phyloP scores from a whole-genome alignment of 208 protist species.

The Ichthyophonus hoferi region DNA sequence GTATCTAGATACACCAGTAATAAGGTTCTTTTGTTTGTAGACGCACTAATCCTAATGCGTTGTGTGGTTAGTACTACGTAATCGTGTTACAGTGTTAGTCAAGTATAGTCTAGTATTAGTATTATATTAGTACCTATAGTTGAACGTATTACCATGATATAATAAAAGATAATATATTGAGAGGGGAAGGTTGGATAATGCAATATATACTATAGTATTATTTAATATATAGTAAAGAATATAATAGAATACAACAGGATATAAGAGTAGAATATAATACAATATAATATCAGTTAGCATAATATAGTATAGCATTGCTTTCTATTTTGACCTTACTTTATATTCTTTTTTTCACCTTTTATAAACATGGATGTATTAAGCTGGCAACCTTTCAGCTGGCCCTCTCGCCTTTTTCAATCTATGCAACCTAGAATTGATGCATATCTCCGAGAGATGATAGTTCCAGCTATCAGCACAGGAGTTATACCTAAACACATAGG shows the following conservation, averaged over 20 bases:
- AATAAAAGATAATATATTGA: too few relatives aligned
- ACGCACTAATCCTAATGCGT: too few relatives aligned
- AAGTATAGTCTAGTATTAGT: too few relatives aligned
- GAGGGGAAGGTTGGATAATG: not conserved
- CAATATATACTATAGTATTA: not conserved
- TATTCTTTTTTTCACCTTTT: not conserved
- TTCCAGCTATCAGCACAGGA: not conserved
- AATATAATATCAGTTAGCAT: not conserved
- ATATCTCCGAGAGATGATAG: not conserved
- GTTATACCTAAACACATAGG: slow-evolving; percentile 70
- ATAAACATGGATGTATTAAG: not conserved
- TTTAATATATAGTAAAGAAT: not conserved
- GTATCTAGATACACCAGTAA: too few relatives aligned
- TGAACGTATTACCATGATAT: too few relatives aligned
- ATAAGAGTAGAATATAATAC: not conserved
- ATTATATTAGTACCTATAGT: too few relatives aligned
- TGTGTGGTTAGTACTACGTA: too few relatives aligned
- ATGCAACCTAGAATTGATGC: not conserved
- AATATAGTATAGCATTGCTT: too few relatives aligned
- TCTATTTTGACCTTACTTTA: too few relatives aligned
- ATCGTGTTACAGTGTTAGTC: too few relatives aligned
- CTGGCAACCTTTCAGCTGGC: not conserved
- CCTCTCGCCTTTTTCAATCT: not conserved
- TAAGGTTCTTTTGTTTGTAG: too few relatives aligned
- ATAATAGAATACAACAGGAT: not conserved